phyloP scores from a whole-genome alignment of 2,329 filamentous ascomycete genomes.

The Akanthomyces dipterigenus region DNA sequence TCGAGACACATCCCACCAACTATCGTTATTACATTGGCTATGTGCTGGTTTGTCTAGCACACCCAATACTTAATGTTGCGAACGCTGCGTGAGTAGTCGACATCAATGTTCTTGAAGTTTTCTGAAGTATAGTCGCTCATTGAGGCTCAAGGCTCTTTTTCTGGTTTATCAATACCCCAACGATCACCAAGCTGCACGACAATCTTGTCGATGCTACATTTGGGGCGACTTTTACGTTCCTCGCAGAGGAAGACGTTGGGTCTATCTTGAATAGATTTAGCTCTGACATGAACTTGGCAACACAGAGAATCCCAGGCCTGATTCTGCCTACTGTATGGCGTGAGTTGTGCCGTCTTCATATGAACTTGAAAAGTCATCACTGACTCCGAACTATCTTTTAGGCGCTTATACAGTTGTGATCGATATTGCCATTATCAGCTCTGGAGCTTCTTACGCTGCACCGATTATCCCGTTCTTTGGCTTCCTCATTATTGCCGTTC shows the following conservation, averaged over 20 bases:
- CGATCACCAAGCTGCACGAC: background rate
- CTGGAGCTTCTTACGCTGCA: conserved; percentile 23
- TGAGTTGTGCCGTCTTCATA: background rate
- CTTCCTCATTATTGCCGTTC: conserved; percentile 21
- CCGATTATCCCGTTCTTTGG: conserved; percentile 21
- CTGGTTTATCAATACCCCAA: background rate
- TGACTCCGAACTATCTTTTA: background rate
- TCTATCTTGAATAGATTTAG: conserved; percentile 6
- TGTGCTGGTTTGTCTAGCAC: background rate
- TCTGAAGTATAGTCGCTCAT: no score
- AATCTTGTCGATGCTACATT: background rate
- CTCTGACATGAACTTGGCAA: background rate
- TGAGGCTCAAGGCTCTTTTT: background rate
- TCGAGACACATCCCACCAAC: background rate
- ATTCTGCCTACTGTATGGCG: background rate
- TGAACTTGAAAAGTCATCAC: no score
- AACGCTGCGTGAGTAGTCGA: no score
- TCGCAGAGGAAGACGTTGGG: background rate
- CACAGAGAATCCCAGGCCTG: background rate
- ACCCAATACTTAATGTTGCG: background rate
- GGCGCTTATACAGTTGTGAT: conserved; percentile 17
- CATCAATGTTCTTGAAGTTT: no score
- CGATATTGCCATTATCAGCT: conserved; percentile 17
- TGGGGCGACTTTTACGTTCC: background rate
- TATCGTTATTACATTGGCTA: background rate